A percentile compares a stretch with the other conserved stretches of the same genome.
These are phyloP conservation scores for Myriosclerotinia duriaeana DNA, from an alignment of 2,329 filamentous ascomycete genomes.

Conservation along the genomic window DNA sequence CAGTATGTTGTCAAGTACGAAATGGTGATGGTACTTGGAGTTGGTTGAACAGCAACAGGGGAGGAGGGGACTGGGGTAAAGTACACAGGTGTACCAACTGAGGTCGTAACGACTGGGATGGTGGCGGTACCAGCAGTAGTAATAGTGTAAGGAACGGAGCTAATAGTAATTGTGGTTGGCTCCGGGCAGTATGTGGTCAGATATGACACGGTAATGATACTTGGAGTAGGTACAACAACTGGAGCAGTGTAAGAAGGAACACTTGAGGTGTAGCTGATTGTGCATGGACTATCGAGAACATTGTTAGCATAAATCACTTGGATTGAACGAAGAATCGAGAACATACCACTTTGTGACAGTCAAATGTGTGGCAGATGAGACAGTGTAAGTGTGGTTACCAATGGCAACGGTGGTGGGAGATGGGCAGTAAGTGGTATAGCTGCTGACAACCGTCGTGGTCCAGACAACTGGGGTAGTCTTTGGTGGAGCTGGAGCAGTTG, in stretches of 20 bases:
- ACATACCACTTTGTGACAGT: conserved; percentile 20
- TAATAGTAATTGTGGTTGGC: conserved; percentile 28
- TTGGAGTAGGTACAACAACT: conserved; percentile 20
- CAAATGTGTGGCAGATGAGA: conserved; percentile 20
- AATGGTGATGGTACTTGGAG: conserved; percentile 17
- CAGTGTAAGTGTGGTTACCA: conserved; percentile 30
- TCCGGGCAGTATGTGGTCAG: conserved; percentile 23
- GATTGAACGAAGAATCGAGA: background rate
- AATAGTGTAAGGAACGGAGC: conserved; percentile 31
- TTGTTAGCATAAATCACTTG: background rate
- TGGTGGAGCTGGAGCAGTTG: conserved; percentile 9
- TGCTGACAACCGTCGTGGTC: conserved; percentile 19
- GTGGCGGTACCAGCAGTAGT: conserved; percentile 27
- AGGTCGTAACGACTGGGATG: conserved; percentile 24
- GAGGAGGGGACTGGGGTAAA: conserved; percentile 5
- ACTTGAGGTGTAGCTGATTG: conserved; percentile 23
- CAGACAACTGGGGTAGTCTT: conserved; percentile 15
- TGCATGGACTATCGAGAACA: conserved; percentile 5
- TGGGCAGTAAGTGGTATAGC: conserved; percentile 29
- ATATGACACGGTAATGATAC: conserved; percentile 14
- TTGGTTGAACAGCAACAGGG: conserved; percentile 6
- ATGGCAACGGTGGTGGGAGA: conserved; percentile 26
- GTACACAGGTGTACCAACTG: conserved; percentile 4
- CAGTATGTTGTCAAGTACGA: conserved; percentile 20
- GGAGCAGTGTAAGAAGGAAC: conserved; percentile 25